Evolutionary conservation across 768 basidiomycete species (phyloP), one percentile per base, ranked within the genome.

Genomic region (Rhizopogon vulgaris): DNA sequence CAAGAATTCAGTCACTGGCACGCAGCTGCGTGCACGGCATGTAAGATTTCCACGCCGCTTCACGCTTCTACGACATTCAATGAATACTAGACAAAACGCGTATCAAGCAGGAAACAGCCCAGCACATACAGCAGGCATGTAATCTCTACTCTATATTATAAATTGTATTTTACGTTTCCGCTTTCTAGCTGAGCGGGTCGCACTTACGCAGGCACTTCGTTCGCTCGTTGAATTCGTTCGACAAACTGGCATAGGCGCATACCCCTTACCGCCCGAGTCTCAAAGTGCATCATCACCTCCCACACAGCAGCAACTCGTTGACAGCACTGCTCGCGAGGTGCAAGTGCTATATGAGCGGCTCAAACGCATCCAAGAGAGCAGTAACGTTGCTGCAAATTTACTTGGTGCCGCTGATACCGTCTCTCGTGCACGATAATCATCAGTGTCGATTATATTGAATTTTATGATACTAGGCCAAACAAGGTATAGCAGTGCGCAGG

Each of bases 241-340:
- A 2, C 73, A 78, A 48, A 76, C 78, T 0, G 85, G 85, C n/a
- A 75, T 87, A 15, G 86, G 85, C 2, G 84, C 81, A 1, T 73
- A 84, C 42, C 84, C 85, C 1, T 56, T 83, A 9, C 64, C 78
- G 4, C 67, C 70, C 17, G 56, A 58, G 38, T 18, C 32, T 50
- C 38, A 49, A 11, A 52, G 57, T 37, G 55, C 39, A 28, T 46
- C 52, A 38, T 38, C 59, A 46, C 32, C 62, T 9, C 79, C 74
- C 1, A 72, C 67, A 0, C 81, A 82, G 59, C 72, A 76, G 7
- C 69, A 77, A 52, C 63, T 83, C 22, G 60, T 80, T 10, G 60
- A 63, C 3, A 71, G 76, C 25, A 74, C 72, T 25, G 69, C 70
- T 0, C 68, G 65, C 2, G 68, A 71, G 1, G 73, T 82, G 6